A percentile compares a stretch with the other conserved stretches of the same genome.
Evolutionary conservation across 2,329 filamentous ascomycete species (phyloP).

Genomic region (Ceratocystis albifundus): DNA sequence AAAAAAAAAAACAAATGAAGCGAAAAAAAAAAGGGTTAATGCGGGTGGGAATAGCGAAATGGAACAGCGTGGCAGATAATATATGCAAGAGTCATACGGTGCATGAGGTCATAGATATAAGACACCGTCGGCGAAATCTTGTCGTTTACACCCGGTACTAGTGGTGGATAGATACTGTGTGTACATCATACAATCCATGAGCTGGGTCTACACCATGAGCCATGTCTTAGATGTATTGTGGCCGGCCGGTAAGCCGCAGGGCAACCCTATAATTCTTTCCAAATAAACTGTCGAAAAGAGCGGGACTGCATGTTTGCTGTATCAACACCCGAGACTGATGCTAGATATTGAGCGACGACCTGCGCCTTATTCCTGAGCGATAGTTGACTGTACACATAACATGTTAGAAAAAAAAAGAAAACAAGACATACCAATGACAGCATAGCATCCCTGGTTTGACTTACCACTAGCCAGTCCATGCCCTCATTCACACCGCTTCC

Average conservation of each 20-base stretch:
- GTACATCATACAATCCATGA: neutral
- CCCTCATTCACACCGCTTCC: constrained; percentile 90
- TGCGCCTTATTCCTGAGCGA: constrained; percentile 8
- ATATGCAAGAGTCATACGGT: constrained; percentile 14
- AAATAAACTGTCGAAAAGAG: neutral
- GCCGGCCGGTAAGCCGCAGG: neutral
- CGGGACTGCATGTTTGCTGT: neutral
- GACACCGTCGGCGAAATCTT: neutral
- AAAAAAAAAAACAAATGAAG: constrained; percentile 1
- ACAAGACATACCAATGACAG: too few relatives aligned
- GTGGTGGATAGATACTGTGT: neutral
- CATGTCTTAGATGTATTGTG: neutral
- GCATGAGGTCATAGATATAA: neutral
- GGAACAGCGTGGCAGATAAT: neutral
- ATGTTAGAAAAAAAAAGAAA: constrained; percentile 13
- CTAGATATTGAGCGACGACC: neutral
- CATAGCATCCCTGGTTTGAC: constrained; percentile 29
- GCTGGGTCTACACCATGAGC: neutral
- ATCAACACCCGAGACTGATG: neutral
- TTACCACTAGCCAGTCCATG: constrained; percentile 96
- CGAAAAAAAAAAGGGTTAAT: neutral
- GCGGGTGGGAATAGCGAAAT: neutral
- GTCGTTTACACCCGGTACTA: neutral
- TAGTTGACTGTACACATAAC: neutral
- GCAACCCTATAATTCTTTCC: neutral